Conservation (phyloP, 306 rosid genomes). For the Gleditsia sinensis region DNA sequence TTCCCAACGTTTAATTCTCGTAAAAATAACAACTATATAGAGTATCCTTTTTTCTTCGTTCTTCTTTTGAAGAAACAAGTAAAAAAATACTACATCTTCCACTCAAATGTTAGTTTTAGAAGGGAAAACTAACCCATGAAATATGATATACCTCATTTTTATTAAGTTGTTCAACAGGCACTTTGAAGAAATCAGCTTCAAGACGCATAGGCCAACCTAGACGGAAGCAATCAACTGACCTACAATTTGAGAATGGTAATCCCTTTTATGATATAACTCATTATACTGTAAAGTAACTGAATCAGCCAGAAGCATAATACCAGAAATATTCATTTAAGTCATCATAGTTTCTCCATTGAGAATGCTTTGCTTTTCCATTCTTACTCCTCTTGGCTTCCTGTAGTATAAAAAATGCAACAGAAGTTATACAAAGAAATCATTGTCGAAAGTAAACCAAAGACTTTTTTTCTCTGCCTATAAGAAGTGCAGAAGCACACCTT, state of each 20-base stretch:
- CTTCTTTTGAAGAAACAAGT: background rate
- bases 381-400: constrained; percentile 76
- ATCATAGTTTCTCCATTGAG: constrained; percentile 98
- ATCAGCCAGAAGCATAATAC: constrained; percentile 46
- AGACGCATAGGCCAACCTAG: constrained; percentile 96
- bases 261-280: constrained; percentile 22
- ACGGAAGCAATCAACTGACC: constrained; percentile 86
- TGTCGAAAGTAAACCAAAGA: constrained; percentile 13
- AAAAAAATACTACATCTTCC: background rate
- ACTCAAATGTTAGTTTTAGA: constrained; percentile 7
- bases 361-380: constrained; percentile 81
- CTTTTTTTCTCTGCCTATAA: constrained; percentile 9
- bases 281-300: constrained; percentile 4
- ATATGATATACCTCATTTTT: constrained; percentile 64
- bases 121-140: constrained; percentile 29
- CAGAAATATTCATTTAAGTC: constrained; percentile 94
- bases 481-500: constrained; percentile 47
- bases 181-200: constrained; percentile 70
- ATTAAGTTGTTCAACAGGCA: constrained; percentile 37
- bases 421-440: constrained; percentile 15
- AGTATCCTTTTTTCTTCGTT: too few relatives aligned
- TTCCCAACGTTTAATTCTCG: too few relatives aligned
- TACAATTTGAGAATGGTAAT: constrained; percentile 41
- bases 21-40: background rate
- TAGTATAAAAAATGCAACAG: constrained; percentile 16